These are phyloP conservation scores for Nemania diffusa DNA, from an alignment of 2,329 filamentous ascomycete species.

Conservation along the genomic window DNA sequence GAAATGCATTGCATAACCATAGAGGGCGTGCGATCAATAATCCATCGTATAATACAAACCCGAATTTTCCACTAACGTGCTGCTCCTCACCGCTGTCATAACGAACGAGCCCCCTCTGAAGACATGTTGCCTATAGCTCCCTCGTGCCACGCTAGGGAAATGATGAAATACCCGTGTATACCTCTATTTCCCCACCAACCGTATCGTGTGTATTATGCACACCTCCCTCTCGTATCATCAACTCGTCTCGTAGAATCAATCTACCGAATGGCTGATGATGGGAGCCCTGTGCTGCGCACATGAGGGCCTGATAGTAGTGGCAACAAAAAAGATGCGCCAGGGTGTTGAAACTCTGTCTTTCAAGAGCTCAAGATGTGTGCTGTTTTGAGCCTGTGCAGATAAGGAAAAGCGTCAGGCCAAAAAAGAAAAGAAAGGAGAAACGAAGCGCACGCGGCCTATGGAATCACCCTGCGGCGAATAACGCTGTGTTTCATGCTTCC, in stretches of 20 bases:
- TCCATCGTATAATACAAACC: slow-evolving; percentile 23
- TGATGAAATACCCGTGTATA: background rate
- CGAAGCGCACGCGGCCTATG: slow-evolving; percentile 31
- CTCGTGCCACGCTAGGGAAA: background rate
- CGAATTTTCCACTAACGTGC: background rate
- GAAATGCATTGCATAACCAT: slow-evolving; percentile 27
- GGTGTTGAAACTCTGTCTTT: slow-evolving; percentile 32
- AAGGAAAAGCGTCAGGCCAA: slow-evolving; percentile 8
- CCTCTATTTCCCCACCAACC: background rate
- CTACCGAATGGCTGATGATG: background rate
- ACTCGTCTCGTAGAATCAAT: slow-evolving; percentile 15
- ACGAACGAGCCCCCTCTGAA: background rate
- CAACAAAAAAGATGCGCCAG: slow-evolving; percentile 13
- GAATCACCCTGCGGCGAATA: slow-evolving; percentile 38
- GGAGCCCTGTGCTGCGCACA: slow-evolving; percentile 9
- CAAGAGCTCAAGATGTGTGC: slow-evolving; percentile 31
- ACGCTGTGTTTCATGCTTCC: slow-evolving; percentile 24
- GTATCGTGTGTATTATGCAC: background rate
- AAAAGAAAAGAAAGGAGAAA: slow-evolving; percentile 16
- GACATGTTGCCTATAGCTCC: background rate
- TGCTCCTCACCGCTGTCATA: background rate
- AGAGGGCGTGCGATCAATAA: slow-evolving; percentile 2
- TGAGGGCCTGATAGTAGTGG: background rate
- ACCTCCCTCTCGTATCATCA: background rate
- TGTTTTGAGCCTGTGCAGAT: slow-evolving; percentile 14